phyloP scores from a whole-genome alignment of 257 asterid species.

The Ehretia macrophylla region DNA sequence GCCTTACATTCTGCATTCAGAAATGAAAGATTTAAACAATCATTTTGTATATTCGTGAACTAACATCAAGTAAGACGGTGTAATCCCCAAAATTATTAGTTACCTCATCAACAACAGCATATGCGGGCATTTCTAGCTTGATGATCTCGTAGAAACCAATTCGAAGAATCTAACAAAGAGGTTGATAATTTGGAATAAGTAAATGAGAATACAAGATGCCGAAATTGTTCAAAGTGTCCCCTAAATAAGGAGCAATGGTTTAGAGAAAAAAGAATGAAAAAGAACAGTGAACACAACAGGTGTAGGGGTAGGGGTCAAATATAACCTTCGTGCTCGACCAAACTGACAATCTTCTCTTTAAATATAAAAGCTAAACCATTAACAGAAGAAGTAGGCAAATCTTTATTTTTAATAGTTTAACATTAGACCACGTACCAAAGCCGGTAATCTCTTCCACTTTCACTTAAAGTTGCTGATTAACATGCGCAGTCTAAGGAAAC shows the following conservation, averaged over 20 bases:
- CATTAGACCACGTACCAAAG: too few species aligned
- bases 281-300: too few species aligned
- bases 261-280: too few species aligned
- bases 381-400: not conserved
- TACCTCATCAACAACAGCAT: conserved; percentile 97
- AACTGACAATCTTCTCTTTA: too few species aligned
- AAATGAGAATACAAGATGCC: not conserved
- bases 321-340: too few species aligned
- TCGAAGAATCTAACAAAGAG: conserved; percentile 69
- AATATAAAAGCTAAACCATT: not conserved
- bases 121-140: conserved; percentile 87
- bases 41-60: not conserved
- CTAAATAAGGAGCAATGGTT: too few species aligned
- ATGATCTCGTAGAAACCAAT: conserved; percentile 86
- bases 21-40: conserved; percentile 3
- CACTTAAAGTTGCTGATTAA: too few species aligned
- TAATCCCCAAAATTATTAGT: conserved; percentile 1
- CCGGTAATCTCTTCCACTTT: too few species aligned
- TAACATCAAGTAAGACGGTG: not conserved
- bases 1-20: conserved; percentile 72
- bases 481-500: too few species aligned
- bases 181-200: conserved; percentile 8
- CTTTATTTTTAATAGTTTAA: too few species aligned
- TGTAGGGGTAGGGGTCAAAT: too few species aligned
- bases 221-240: not conserved